phyloP scores from a whole-genome alignment of 164 flowering plant genomes.

The Piper longum region DNA sequence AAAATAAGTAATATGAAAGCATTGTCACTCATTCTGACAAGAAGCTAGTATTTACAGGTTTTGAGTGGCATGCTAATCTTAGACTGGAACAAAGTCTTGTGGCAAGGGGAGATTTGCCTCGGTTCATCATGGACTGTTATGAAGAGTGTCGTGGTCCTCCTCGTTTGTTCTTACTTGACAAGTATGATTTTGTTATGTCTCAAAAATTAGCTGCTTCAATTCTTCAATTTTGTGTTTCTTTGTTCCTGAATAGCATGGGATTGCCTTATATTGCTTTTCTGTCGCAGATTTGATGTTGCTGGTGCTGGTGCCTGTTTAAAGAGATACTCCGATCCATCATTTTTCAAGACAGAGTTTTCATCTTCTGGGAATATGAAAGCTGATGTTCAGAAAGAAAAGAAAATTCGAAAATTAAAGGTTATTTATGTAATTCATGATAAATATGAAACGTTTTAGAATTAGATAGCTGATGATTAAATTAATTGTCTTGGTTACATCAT shows the following conservation, averaged over 20 bases:
- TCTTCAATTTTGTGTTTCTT: background rate
- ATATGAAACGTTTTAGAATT: background rate
- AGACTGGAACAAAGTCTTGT: constrained; percentile 49
- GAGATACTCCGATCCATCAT: constrained; percentile 94
- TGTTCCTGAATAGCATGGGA: background rate
- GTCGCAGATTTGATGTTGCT: constrained; percentile 76
- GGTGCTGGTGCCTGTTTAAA: constrained; percentile 98
- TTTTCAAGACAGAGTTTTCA: constrained; percentile 48
- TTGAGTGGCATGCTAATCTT: constrained; percentile 84
- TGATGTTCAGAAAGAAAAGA: constrained; percentile 55
- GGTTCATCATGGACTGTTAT: constrained; percentile 90
- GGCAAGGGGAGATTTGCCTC: constrained; percentile 77
- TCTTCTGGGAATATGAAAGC: constrained; percentile 16
- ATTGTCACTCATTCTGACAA: background rate
- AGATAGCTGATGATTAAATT: too few species aligned
- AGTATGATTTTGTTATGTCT: constrained; percentile 35
- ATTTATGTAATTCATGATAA: background rate
- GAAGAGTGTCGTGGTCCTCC: constrained; percentile 98
- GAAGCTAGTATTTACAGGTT: constrained; percentile 30
- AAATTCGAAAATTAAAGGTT: constrained; percentile 69
- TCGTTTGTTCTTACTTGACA: constrained; percentile 80
- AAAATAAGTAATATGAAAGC: background rate
- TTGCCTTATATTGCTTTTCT: background rate
- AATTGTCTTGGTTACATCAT: too few species aligned
- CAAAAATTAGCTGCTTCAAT: background rate